phyloP scores from a whole-genome alignment of 805 yeast genomes.

The Ogataea pini region DNA sequence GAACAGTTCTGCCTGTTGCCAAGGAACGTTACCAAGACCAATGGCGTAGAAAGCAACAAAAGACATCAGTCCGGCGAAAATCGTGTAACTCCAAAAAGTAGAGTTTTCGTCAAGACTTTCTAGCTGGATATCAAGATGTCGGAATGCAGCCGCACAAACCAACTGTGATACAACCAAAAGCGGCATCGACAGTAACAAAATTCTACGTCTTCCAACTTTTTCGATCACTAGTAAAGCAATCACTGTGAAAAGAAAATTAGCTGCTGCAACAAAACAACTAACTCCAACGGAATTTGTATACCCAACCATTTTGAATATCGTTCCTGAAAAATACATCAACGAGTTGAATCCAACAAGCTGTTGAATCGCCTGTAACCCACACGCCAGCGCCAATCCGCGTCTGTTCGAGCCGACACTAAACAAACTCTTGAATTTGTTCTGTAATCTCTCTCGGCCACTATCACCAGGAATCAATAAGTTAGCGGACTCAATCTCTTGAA shows the following conservation, averaged over 20 bases:
- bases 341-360: conserved; percentile 61
- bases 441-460: conserved; percentile 17
- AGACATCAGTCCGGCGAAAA: conserved; percentile 47
- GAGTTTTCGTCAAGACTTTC: conserved; percentile 24
- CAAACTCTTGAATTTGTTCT: conserved; percentile 43
- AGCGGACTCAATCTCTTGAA: conserved; percentile 41
- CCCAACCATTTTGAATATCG: conserved; percentile 55
- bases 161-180: conserved; percentile 46
- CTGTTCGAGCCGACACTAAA: conserved; percentile 46
- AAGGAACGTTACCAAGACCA: conserved; percentile 58
- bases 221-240: conserved; percentile 52
- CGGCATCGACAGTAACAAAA: conserved; percentile 48
- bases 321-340: conserved; percentile 56
- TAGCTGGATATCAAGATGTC: conserved; percentile 42
- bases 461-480: conserved; percentile 34
- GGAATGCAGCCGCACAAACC: conserved; percentile 54
- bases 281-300: conserved; percentile 54
- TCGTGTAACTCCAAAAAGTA: conserved; percentile 46
- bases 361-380: conserved; percentile 59
- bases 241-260: conserved; percentile 53
- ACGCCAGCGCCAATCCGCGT: conserved; percentile 53
- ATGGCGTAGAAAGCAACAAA: conserved; percentile 55
- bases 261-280: conserved; percentile 55
- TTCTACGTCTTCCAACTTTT: conserved; percentile 51
- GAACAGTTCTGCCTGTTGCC: conserved; percentile 60